Base-by-base conservation (phyloP, 1,139 yeast genomes). In the Yamadazyma dushanensis region DNA sequence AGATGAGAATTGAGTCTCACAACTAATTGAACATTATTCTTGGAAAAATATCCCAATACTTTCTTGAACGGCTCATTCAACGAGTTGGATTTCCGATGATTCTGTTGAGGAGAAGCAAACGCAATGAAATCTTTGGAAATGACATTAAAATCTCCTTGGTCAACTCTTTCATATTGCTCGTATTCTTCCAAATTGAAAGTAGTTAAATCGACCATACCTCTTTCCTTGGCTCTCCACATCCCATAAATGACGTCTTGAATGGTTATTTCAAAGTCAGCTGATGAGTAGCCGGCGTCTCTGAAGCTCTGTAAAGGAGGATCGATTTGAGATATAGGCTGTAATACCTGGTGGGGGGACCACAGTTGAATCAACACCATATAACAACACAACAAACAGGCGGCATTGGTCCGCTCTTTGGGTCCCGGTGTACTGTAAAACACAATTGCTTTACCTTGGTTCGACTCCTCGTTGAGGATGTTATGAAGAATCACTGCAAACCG, bases 341-440 rank as follows among this genome's bases (percentile, higher is more conserved):
- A 67, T 0, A 92, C 98, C 59, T 92, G 92, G 59, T 92, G 98
- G 0, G 98, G 98, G 1, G 97, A 89, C 98, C 98, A 92, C 14
- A 90, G 83, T 58, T 92, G 98, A 13, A 92, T 90, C 42, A 92
- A 66, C 1, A 92, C 82, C 97, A 92, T 89, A 60, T 92, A 92
- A 53, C 97, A 88, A 47, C 96, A 87, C 38, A 92, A 69, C 45
- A 92, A 70, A 60, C 97, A 89, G 3, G 97, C 97, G 11, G 97
- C 95, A 55, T 94, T 92, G 8, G 97, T 82, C 49, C 98, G 66
- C 49, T 83, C 83, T 46, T 86, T 80, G 2, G 96, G 78, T 27
- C 85, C 80, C 0, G 92, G 80, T 3, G 88, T 73, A 13, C 96
- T 87, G 60, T 88, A 92, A 48, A 90, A 82, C 5, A 92, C 95